phyloP scores from a whole-genome alignment of 2,329 filamentous ascomycete species.

The Huntiella bhutanensis region DNA sequence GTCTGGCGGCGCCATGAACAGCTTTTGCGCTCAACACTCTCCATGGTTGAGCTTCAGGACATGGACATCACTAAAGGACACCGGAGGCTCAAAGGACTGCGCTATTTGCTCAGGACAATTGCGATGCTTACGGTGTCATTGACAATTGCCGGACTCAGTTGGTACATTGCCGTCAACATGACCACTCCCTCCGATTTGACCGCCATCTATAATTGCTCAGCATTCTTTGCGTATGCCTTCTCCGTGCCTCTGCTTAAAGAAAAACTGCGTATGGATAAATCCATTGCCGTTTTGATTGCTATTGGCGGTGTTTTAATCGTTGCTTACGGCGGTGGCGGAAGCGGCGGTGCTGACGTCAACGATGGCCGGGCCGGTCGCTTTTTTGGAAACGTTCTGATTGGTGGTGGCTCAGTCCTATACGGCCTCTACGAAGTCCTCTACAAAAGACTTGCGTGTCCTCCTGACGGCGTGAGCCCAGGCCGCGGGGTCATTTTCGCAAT shows the following conservation, averaged over 20 bases:
- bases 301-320: constrained; percentile 86
- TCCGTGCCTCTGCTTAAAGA: constrained; percentile 80
- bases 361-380: constrained; percentile 40
- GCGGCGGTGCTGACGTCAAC: constrained; percentile 17
- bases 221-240: constrained; percentile 96
- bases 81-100: constrained; percentile 21
- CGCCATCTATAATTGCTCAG: constrained; percentile 97
- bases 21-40: constrained; percentile 33
- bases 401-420: constrained; percentile 76
- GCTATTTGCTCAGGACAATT: constrained; percentile 64
- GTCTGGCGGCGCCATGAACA: constrained; percentile 58
- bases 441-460: constrained; percentile 82
- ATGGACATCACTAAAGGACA: constrained; percentile 39
- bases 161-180: constrained; percentile 88
- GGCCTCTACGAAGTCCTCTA: constrained; percentile 96
- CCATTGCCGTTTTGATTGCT: constrained; percentile 67
- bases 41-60: constrained; percentile 72
- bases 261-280: constrained; percentile 66
- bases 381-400: constrained; percentile 80
- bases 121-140: constrained; percentile 67
- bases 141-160: constrained; percentile 77
- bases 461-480: constrained; percentile 65
- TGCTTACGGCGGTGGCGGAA: constrained; percentile 59
- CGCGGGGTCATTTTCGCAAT: constrained; percentile 95
- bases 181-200: constrained; percentile 88